Percentiles rank a stretch among this genome's conserved stretches.
Evolutionary conservation across 2,329 filamentous ascomycete genomes (phyloP).

Genomic region (Fusarium metavorans): DNA sequence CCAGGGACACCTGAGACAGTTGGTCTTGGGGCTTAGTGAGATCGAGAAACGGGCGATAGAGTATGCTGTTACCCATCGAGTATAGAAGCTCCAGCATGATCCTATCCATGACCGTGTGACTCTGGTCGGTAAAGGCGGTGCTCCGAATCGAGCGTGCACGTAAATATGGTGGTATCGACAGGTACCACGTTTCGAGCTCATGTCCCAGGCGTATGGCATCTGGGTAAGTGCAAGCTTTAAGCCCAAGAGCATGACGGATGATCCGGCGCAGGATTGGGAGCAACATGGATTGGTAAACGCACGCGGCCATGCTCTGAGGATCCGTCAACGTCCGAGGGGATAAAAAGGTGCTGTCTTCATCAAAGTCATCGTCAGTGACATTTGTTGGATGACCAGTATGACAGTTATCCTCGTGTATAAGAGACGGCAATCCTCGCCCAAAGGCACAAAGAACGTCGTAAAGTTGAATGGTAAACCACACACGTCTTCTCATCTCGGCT

Average conservation of each 20-base stretch:
- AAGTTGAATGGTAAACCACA: constrained; percentile 25
- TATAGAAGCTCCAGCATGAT: constrained; percentile 27
- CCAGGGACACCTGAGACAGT: neutral
- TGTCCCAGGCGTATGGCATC: neutral
- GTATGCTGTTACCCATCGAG: neutral
- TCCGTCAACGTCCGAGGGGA: neutral
- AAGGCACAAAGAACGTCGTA: constrained; percentile 24
- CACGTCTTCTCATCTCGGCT: constrained; percentile 21
- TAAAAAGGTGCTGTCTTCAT: neutral
- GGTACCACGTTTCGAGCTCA: constrained; percentile 16
- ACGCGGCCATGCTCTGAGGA: neutral
- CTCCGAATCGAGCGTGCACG: neutral
- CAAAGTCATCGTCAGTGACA: constrained; percentile 19
- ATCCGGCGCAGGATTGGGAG: constrained; percentile 17
- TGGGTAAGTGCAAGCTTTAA: neutral
- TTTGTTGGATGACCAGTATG: constrained; percentile 2
- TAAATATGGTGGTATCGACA: constrained; percentile 13
- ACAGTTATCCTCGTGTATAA: constrained; percentile 7
- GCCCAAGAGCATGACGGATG: constrained; percentile 13
- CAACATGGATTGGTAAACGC: constrained; percentile 13
- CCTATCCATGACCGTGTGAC: constrained; percentile 10
- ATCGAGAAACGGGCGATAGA: constrained; percentile 26
- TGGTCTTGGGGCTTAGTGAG: neutral
- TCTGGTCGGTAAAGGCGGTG: constrained; percentile 2
- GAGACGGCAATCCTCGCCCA: constrained; percentile 11